phyloP scores from a whole-genome alignment of 768 basidiomycete genomes.

The Guyanaporus albipodus region DNA sequence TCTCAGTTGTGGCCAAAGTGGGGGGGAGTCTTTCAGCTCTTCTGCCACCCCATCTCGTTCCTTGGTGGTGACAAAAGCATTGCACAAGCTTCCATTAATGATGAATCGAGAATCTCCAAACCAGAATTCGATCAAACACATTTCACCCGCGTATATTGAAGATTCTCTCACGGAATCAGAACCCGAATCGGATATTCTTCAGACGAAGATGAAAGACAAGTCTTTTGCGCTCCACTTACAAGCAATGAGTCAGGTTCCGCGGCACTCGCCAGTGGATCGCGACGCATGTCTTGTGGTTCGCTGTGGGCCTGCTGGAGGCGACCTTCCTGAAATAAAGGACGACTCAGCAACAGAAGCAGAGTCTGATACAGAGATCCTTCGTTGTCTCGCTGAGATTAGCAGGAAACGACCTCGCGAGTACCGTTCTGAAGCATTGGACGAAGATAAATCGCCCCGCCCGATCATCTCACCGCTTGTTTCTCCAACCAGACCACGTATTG shows the following conservation, averaged over 20 bases:
- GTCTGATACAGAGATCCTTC: constrained; percentile 27
- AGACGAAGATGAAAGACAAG: constrained; percentile 2
- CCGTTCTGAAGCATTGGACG: constrained; percentile 1
- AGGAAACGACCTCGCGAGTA: constrained; percentile 2
- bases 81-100: neutral
- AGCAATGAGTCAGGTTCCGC: neutral
- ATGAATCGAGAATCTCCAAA: neutral
- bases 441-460: constrained; percentile 5
- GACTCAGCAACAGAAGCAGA: constrained; percentile 33
- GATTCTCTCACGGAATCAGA: constrained; percentile 32
- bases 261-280: neutral
- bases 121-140: constrained; percentile 6
- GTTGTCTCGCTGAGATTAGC: constrained; percentile 18
- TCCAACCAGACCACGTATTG: constrained; percentile 19
- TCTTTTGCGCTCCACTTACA: neutral
- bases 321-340: constrained; percentile 9
- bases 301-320: neutral
- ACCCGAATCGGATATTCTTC: constrained; percentile 21
- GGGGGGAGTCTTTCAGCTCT: constrained; percentile 2
- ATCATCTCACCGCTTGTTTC: constrained; percentile 28
- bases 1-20: neutral
- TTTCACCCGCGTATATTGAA: constrained; percentile 9
- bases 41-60: neutral
- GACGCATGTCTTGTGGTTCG: neutral
- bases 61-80: constrained; percentile 1